Conservation (phyloP, 305 asterid genomes). For the Plantago coronopus region DNA sequence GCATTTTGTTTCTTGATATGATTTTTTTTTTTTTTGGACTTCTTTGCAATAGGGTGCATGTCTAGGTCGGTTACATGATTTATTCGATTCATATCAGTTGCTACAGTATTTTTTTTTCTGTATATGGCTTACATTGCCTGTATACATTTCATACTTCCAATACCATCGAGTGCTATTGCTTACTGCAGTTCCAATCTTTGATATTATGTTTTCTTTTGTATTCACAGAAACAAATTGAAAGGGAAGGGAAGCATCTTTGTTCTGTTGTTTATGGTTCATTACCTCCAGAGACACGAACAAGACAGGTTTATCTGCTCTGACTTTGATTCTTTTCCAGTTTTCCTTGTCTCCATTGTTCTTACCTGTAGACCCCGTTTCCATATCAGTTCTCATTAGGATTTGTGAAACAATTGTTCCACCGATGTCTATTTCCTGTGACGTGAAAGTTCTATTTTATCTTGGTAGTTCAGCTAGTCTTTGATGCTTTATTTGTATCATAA, state of each 20-base stretch:
- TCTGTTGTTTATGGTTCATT: constrained; percentile 97
- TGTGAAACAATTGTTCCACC: not conserved
- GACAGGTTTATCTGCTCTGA: constrained; percentile 59
- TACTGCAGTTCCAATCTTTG: constrained; percentile 19
- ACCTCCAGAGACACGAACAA: constrained; percentile 91
- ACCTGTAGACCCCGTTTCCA: not conserved
- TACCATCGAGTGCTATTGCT: not conserved
- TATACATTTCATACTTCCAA: not conserved
- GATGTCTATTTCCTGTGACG: not conserved
- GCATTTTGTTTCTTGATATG: not conserved
- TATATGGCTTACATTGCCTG: too few species aligned
- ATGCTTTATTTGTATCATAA: not conserved
- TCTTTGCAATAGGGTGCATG: not conserved
- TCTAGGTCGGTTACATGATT: not conserved
- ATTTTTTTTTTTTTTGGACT: not conserved
- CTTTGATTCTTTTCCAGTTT: constrained; percentile 21
- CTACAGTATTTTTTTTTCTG: too few species aligned
- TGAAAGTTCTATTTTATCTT: constrained; percentile 5
- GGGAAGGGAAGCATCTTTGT: constrained; percentile 64
- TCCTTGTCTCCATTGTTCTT: constrained; percentile 10
- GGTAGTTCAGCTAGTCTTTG: not conserved
- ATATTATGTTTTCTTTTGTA: constrained; percentile 22
- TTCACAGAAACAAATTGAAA: constrained; percentile 71
- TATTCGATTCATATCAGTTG: not conserved
- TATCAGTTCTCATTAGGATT: constrained; percentile 10